Conservation (phyloP, 192 early-diverging fungal genomes). For the Gryganskiella cystojenkinii region DNA sequence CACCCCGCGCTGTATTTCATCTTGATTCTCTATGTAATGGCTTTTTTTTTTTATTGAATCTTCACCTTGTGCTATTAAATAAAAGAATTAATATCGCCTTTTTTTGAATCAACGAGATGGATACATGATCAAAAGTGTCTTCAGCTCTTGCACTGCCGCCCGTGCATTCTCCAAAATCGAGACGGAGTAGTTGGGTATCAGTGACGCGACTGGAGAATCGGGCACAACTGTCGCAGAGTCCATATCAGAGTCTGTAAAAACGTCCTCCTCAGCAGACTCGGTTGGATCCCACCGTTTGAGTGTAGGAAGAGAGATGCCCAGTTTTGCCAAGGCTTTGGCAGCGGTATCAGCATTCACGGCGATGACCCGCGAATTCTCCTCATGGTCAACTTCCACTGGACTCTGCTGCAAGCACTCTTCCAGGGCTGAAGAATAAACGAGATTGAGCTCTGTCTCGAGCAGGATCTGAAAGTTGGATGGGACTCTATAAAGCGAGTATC, state of each 20-base stretch:
- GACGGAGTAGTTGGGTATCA: constrained; percentile 6
- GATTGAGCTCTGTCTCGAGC: constrained; percentile 61
- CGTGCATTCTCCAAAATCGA: constrained; percentile 33
- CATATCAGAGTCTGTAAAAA: background rate
- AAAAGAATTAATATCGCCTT: background rate
- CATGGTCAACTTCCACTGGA: background rate
- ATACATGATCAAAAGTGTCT: no score
- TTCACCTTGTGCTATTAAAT: background rate
- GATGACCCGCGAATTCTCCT: no score
- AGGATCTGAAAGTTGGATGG: constrained; percentile 51
- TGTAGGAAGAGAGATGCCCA: no score
- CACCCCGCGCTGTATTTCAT: no score
- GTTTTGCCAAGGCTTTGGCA: no score
- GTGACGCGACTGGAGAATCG: background rate
- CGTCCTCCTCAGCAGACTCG: no score
- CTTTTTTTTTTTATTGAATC: constrained; percentile 3
- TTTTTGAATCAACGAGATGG: no score
- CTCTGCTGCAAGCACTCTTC: constrained; percentile 3
- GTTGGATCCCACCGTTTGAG: no score
- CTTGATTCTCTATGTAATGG: no score
- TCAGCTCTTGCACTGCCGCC: background rate
- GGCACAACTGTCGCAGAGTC: background rate
- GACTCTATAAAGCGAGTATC: constrained; percentile 62
- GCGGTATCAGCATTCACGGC: no score
- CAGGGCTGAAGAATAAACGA: constrained; percentile 17